These are phyloP conservation scores for Limnanthes douglasii DNA, from an alignment of 345 rosid genomes.

Conservation along the genomic window DNA sequence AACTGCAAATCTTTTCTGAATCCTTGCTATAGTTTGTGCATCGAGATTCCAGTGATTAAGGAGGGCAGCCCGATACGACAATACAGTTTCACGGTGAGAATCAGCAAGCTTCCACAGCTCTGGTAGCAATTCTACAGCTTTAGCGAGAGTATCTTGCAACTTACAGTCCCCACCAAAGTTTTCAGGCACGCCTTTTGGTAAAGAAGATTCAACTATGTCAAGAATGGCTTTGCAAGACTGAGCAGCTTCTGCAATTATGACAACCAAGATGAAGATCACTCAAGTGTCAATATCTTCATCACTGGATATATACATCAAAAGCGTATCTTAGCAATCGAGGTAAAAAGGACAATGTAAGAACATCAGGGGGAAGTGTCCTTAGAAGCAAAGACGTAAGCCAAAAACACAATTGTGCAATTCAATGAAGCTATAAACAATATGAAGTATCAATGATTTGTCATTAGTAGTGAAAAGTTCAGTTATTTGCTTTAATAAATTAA, in stretches of 20 bases:
- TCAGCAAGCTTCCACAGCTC: conserved; percentile 67
- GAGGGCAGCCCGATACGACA: conserved; percentile 59
- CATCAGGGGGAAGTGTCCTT: not conserved
- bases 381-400: not conserved
- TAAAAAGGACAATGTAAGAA: too few species aligned
- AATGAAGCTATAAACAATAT: not conserved
- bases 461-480: too few species aligned
- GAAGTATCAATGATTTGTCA: too few species aligned
- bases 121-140: conserved; percentile 82
- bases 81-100: conserved; percentile 37
- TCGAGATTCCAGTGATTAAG: conserved; percentile 65
- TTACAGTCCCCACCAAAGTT: conserved; percentile 53
- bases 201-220: conserved; percentile 71
- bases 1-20: conserved; percentile 60
- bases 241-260: conserved; percentile 77
- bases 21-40: conserved; percentile 38
- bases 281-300: too few species aligned
- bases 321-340: not conserved
- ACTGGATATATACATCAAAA: too few species aligned
- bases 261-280: too few species aligned
- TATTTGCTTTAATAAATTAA: not conserved
- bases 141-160: conserved; percentile 55
- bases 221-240: conserved; percentile 64
- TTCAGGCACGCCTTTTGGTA: conserved; percentile 58
- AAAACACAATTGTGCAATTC: not conserved